Conservation (phyloP, 495 filamentous ascomycete genomes). For the Penicillium tannophilum region DNA sequence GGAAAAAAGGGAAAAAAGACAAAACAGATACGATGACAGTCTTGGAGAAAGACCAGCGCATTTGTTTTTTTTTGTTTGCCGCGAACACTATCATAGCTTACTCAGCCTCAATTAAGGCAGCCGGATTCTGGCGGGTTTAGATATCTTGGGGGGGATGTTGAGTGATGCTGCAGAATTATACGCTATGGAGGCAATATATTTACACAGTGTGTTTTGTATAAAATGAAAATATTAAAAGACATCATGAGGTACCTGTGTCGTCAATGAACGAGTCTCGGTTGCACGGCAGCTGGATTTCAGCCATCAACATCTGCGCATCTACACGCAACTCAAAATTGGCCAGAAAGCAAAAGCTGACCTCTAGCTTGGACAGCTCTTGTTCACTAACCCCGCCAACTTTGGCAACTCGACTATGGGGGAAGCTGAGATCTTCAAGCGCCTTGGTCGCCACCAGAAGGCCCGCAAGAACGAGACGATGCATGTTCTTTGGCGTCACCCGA, state of each 20-base stretch:
- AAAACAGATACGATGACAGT: not conserved
- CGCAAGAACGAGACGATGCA: constrained; percentile 84
- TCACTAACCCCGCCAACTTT: constrained; percentile 88
- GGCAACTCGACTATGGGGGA: constrained; percentile 79
- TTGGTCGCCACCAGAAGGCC: constrained; percentile 88
- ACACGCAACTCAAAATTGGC: constrained; percentile 80
- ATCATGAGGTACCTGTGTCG: not conserved
- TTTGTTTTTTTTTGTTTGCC: not conserved
- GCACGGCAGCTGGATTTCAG: constrained; percentile 27
- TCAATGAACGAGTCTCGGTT: not conserved
- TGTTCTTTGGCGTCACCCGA: constrained; percentile 76
- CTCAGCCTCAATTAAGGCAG: constrained; percentile 22
- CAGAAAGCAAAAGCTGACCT: constrained; percentile 89
- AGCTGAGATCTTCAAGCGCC: constrained; percentile 85
- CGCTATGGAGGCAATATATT: not conserved
- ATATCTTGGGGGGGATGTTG: not conserved
- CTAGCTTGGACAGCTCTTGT: constrained; percentile 74
- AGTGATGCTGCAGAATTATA: not conserved
- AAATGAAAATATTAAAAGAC: not conserved
- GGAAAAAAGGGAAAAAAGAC: not conserved
- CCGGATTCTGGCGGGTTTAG: not conserved
- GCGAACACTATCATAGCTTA: constrained; percentile 7
- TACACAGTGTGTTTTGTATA: not conserved
- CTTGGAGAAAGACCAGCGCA: not conserved
- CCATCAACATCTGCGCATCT: constrained; percentile 59